Base-by-base conservation (phyloP, 2,329 filamentous ascomycete species). In the Phymatotrichopsis omnivora region DNA sequence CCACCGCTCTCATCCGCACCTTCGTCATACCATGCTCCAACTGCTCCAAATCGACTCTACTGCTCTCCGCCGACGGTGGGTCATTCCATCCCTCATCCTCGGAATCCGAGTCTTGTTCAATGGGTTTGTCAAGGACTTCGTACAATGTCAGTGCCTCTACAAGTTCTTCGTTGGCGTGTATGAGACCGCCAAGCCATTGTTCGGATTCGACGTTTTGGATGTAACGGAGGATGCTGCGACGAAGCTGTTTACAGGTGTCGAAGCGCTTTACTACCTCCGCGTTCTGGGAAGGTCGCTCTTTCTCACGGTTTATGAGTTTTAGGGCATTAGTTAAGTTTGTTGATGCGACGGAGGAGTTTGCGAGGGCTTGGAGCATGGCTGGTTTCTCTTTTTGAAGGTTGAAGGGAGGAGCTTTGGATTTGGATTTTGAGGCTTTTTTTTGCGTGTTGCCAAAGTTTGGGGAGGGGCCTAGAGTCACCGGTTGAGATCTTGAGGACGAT, bases 81-180 rank as follows among this genome's bases (percentile, higher is more conserved):
- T 40, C 34, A 32, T 54, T 52, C 51, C 52, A 52, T n/a, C 45
- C 48, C 30, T 56, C 54, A 51, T 80, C 77, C 46, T 82, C 78
- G 1, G 76, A 80, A 62, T 82, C 78, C 55, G 76, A 80, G 60
- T 82, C 78, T 5, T 78, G 77, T 54, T 85, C 82, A 53, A 89
- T 82, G 36, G 83, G 86, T 50, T 80, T 78, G 61, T 98, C 89
- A 53, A 96, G 75, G 57, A 95, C 84, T 64, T 96, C 89, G 60
- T 86, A 98, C 0, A 86, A 83, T 76, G 93, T 94, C 46, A 98
- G 72, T 1, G 87, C 85, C 51, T 81, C 81, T 30, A 96, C 84
- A n/a, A 98, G 78, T 64, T 93, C 84, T 58, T 98, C 91, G 59
- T 98, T 96, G 54, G 89, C 87, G 59, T 91, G 85, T 14, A 98